These are phyloP conservation scores for Linum tenue DNA, from an alignment of 345 rosid genomes.

Conservation along the genomic window DNA sequence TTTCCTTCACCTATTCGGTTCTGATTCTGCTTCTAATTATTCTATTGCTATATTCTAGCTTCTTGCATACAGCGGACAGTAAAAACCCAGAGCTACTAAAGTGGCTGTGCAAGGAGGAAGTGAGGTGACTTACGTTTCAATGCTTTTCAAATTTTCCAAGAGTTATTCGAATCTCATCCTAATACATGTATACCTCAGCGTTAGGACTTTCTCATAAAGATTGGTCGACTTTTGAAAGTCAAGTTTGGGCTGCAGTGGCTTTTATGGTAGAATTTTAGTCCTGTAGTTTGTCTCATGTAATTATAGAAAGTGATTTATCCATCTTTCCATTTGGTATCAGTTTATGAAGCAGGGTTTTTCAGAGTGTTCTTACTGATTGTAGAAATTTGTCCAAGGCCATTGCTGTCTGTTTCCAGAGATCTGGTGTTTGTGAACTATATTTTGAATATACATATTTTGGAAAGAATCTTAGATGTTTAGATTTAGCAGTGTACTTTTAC, in stretches of 20 bases:
- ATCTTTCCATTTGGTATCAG: not conserved
- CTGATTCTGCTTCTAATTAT: constrained; percentile 8
- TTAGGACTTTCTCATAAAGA: not conserved
- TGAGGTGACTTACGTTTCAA: constrained; percentile 44
- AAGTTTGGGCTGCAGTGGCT: not conserved
- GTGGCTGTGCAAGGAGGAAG: constrained; percentile 96
- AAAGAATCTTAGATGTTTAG: not conserved
- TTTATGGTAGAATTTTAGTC: not conserved
- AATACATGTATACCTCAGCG: too few species aligned
- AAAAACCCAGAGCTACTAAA: constrained; percentile 59
- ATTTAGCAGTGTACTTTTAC: not conserved
- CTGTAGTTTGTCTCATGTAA: not conserved
- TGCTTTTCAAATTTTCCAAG: not conserved
- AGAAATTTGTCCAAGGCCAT: not conserved
- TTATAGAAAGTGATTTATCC: not conserved
- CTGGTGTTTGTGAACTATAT: not conserved
- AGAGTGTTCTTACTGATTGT: not conserved
- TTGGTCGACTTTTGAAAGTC: too few species aligned
- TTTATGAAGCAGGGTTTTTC: not conserved
- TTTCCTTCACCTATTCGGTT: constrained; percentile 4
- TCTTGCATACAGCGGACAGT: constrained; percentile 96
- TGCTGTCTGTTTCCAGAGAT: not conserved
- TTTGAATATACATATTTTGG: too few species aligned
- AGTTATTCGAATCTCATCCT: too few species aligned
- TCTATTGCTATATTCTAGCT: constrained; percentile 34